Base-by-base conservation (phyloP, 768 basidiomycete genomes). In the Hemileccinum rubropunctum region DNA sequence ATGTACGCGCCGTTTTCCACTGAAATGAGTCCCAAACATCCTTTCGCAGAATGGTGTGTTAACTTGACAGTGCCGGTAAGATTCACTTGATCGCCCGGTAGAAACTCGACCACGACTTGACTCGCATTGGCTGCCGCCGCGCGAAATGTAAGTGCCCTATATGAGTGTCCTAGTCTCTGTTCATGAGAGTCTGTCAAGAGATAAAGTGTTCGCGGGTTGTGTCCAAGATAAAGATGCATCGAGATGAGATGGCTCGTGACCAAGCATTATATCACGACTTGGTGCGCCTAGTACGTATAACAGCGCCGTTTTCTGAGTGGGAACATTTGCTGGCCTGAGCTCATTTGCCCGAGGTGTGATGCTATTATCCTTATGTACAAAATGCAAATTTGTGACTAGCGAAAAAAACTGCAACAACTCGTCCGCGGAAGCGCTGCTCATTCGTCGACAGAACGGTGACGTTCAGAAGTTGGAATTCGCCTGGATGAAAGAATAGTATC, bases 91-190 rank as follows among this genome's bases (percentile, higher is more conserved):
- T 81, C 74, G 54, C 83, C 83, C 0, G 79, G 82, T 11, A 95
- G 68, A 60, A 95, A 92, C 68, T 95, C 93, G 20, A 95, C 91
- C 37, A 95, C 80, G 39, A 88, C 88, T 63, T 91, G 88, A 21
- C 65, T 67, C 9, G 80, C 67, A 52, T 64, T 70, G 38, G 65
- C 63, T 48, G 71, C 74, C 18, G 83, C 81, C 20, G 80, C 77
- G 42, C 88, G 86, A 66, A 93, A 91, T 42, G 86, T 77, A 32
- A 93, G 80, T 13, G 77, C 87, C 55, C 79, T 74, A 30, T 68
- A 68, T 17, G 88, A 86, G 46, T 76, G 72, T 15, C 83, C 87
- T 38, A 74, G 66, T 48, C 68, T 73, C 61, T 87, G 84, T 50
- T 88, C 85, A 46, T 84, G 81, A 35, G 79, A 71, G 59, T 79